Percentiles rank a stretch among this genome's conserved stretches.
Evolutionary conservation across 2,329 filamentous ascomycete genomes (phyloP).

Genomic region (Pestalotiopsis sp.): DNA sequence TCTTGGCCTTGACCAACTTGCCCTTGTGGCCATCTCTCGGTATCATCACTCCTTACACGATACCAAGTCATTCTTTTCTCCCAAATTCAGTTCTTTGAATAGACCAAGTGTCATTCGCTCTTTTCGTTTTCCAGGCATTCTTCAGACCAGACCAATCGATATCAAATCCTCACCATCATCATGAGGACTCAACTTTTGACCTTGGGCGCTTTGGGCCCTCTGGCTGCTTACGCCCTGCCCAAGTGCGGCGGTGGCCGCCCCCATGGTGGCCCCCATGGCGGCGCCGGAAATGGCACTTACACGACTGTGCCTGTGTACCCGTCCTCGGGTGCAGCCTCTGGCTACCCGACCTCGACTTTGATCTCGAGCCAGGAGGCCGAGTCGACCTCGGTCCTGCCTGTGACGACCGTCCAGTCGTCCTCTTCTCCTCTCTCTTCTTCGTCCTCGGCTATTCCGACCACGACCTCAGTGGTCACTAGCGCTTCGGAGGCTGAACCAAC

Average conservation of each 20-base stretch:
- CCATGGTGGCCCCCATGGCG: not conserved
- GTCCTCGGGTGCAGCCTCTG: not conserved
- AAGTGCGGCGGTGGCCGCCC: not conserved
- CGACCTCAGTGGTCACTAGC: not conserved
- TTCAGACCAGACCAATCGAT: not conserved
- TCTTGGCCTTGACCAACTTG: not conserved
- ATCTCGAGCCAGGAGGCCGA: not conserved
- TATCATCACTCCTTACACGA: not conserved
- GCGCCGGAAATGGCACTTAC: not conserved
- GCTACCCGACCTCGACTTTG: not conserved
- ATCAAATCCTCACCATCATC: not conserved
- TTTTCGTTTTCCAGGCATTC: not conserved
- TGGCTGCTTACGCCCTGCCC: constrained; percentile 1
- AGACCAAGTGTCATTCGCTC: not conserved
- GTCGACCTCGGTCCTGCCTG: not conserved
- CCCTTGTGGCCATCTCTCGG: not conserved
- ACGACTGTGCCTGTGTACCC: not conserved
- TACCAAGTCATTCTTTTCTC: not conserved
- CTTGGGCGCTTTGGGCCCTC: not conserved
- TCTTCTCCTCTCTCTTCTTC: not conserved
- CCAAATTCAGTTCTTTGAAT: not conserved
- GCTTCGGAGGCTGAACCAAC: not conserved
- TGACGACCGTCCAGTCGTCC: not conserved
- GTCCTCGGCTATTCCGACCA: not conserved
- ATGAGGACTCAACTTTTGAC: not conserved